Evolutionary conservation across 163 green algal genomes (phyloP).

Genomic region (Chlamydomonas reinhardtii): DNA sequence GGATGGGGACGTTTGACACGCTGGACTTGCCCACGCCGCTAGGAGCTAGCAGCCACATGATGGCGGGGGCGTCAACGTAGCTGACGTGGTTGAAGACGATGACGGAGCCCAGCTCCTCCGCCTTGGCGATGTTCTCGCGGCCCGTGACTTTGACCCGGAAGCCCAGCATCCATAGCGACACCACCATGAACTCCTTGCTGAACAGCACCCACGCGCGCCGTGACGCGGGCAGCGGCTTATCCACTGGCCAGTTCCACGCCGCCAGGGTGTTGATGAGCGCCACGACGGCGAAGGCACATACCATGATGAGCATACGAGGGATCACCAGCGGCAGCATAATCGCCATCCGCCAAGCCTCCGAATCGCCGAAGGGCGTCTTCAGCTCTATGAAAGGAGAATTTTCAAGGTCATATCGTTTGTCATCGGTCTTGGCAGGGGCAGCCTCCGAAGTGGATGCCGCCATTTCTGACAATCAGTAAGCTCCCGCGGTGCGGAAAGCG

Average conservation of each 20-base stretch:
- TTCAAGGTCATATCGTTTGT: background rate
- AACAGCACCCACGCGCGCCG: constrained; percentile 22
- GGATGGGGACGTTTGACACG: constrained; percentile 21
- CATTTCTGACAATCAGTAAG: too few species aligned
- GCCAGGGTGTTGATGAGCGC: constrained; percentile 30
- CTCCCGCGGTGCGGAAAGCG: too few species aligned
- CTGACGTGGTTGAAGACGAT: constrained; percentile 43
- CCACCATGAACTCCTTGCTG: constrained; percentile 44
- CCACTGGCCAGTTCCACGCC: constrained; percentile 7
- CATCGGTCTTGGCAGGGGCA: too few species aligned
- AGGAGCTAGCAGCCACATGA: constrained; percentile 33
- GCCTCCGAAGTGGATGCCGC: too few species aligned
- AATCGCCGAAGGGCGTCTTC: constrained; percentile 9
- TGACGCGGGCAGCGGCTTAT: constrained; percentile 2
- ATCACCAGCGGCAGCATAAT: background rate
- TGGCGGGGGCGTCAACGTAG: constrained; percentile 20
- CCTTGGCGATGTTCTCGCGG: constrained; percentile 23
- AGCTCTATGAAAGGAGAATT: constrained; percentile 37
- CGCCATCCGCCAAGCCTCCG: constrained; percentile 2
- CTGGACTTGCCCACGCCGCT: constrained; percentile 25
- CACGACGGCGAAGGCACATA: background rate
- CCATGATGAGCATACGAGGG: background rate
- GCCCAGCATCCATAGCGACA: constrained; percentile 33
- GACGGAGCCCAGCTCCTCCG: constrained; percentile 38
- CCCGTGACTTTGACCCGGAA: constrained; percentile 24